A percentile compares a stretch with the other conserved stretches of the same genome.
These are phyloP conservation scores for Penicillium nordicum DNA, from an alignment of 2,329 filamentous ascomycete genomes.

Conservation along the genomic window DNA sequence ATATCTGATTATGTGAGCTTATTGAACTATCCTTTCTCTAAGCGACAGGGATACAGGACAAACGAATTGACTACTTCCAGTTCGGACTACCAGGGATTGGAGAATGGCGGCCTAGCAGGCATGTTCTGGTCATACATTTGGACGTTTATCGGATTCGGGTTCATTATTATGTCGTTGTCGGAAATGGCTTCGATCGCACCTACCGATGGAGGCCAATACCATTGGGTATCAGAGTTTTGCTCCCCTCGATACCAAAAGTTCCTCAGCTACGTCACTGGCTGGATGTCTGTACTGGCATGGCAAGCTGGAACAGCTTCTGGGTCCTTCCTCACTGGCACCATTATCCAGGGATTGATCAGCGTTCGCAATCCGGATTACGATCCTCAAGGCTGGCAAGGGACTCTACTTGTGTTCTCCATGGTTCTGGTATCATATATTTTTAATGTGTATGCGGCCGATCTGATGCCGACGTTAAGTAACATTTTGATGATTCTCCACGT, in stretches of 20 bases:
- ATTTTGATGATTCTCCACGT: conserved; percentile 38
- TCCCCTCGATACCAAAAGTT: conserved; percentile 50
- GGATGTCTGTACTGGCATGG: conserved; percentile 51
- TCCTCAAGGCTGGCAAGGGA: conserved; percentile 37
- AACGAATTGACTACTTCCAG: conserved; percentile 3
- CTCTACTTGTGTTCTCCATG: conserved; percentile 50
- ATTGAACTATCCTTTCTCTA: not conserved
- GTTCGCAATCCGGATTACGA: conserved; percentile 28
- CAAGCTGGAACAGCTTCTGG: conserved; percentile 50
- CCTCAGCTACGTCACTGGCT: conserved; percentile 53
- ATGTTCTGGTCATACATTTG: conserved; percentile 34
- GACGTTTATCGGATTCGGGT: conserved; percentile 65
- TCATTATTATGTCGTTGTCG: conserved; percentile 56
- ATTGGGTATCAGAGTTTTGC: conserved; percentile 36
- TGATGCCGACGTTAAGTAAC: conserved; percentile 36
- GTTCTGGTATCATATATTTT: conserved; percentile 48
- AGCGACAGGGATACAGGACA: not conserved
- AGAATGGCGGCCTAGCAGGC: conserved; percentile 27
- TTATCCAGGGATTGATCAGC: conserved; percentile 37
- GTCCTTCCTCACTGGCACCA: conserved; percentile 32
- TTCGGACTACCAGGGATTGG: conserved; percentile 24
- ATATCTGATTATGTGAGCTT: conserved; percentile 31
- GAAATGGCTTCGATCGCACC: conserved; percentile 60
- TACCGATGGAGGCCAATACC: conserved; percentile 48
- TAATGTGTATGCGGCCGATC: conserved; percentile 43